phyloP scores from a whole-genome alignment of 2,329 filamentous ascomycete species.

The Fusarium sp. region DNA sequence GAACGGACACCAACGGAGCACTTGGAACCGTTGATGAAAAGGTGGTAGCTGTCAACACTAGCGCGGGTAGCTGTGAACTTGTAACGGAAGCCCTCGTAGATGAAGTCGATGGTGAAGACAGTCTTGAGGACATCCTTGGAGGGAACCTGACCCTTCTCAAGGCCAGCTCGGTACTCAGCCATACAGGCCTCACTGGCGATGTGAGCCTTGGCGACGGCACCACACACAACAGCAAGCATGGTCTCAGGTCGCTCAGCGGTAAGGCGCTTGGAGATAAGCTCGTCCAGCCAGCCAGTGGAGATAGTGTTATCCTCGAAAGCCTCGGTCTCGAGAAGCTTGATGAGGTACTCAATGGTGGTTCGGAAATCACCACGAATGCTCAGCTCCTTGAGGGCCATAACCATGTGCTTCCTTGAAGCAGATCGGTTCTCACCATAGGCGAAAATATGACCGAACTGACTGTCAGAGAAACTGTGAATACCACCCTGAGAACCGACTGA shows the following conservation, averaged over 20 bases:
- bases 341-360: slow-evolving; percentile 98
- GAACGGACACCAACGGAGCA: slow-evolving; percentile 92
- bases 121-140: slow-evolving; percentile 98
- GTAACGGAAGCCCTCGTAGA: slow-evolving; percentile 95
- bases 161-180: slow-evolving; percentile 83
- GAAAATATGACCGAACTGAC: slow-evolving; percentile 99
- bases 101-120: slow-evolving; percentile 97
- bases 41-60: slow-evolving; percentile 91
- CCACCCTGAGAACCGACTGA: slow-evolving; percentile 95
- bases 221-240: slow-evolving; percentile 93
- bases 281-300: slow-evolving; percentile 97
- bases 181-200: slow-evolving; percentile 92
- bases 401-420: slow-evolving; percentile 98
- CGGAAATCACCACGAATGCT: slow-evolving; percentile 99
- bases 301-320: slow-evolving; percentile 99
- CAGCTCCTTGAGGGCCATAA: slow-evolving; percentile 96
- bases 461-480: slow-evolving; percentile 99
- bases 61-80: slow-evolving; percentile 98
- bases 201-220: slow-evolving; percentile 94
- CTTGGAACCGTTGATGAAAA: slow-evolving; percentile 99
- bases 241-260: slow-evolving; percentile 95
- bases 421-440: slow-evolving; percentile 98
- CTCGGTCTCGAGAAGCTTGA: slow-evolving; percentile 97
- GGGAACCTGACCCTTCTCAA: slow-evolving; percentile 97
- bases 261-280: slow-evolving; percentile 97